Evolutionary conservation across 208 protist species (phyloP), one percentile per base, ranked within the genome.

Genomic region (Trypanosoma mega): DNA sequence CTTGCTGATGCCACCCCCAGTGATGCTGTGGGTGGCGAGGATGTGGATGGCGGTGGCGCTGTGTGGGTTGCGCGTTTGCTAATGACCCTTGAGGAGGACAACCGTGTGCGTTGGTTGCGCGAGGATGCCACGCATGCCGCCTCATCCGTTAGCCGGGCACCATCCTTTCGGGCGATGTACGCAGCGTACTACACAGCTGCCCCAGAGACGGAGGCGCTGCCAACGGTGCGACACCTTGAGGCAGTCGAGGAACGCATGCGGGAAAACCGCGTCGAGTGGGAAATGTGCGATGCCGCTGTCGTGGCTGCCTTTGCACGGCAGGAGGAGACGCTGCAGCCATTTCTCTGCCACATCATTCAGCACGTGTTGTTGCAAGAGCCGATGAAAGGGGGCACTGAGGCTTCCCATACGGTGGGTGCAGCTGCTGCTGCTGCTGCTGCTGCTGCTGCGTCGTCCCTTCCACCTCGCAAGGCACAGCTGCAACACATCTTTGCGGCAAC

Each of bases 161-260:
- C 80, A 14, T 89, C 87, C 0, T 80, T 93, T 18, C 78, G 80
- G n/a, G 69, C 81, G n/a, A 72, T 93, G 48, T 78, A 80, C 18
- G 72, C 85, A 18, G 76, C 87, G 65, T 84, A 76, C 58, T 37
- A 61, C 53, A 55, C 60, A 24, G 49, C 46, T 34, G 66, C 43
- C 0, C 9, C 47, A 14, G 11, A 60, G 20, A 52, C 33, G 16
- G 23, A 23, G 24, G 12, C 37, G 11, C 31, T 2, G 6, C 30
- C 58, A 24, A 56, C 53, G 3, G 12, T 64, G 3, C 43, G 41
- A 16, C 56, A 72, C 21, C 45, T 72, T 12, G 50, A 72, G 50
- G 43, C 37, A 12, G 64, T 72, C 21, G 65, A 72, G 57, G 39
- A 30, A 21, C 65, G 57, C 21, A 72, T 72, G 55, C 54, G n/a